Evolutionary conservation across 257 asterid genomes (phyloP).

Genomic region (Rhazya stricta): DNA sequence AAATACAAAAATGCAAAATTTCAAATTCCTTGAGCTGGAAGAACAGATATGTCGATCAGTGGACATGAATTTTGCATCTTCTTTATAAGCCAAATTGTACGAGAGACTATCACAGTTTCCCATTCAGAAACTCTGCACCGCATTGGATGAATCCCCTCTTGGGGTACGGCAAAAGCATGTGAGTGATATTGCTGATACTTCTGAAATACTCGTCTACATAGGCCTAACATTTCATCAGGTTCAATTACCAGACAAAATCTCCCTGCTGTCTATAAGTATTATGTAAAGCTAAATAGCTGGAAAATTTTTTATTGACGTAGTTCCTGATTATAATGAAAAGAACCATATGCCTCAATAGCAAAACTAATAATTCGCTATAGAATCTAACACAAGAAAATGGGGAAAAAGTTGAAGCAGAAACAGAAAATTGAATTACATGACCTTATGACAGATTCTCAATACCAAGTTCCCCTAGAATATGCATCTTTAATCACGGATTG

Average conservation of each 20-base stretch:
- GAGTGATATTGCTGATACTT: conserved; percentile 2
- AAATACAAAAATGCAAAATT: background rate
- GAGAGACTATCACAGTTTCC: background rate
- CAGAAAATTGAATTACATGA: background rate
- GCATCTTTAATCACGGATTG: background rate
- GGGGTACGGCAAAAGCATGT: conserved; percentile 3
- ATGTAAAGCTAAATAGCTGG: background rate
- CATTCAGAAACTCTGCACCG: background rate
- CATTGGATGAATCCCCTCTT: conserved; percentile 1
- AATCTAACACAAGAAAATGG: background rate
- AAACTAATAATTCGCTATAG: background rate
- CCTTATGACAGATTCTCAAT: background rate
- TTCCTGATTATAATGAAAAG: background rate
- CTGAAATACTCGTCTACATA: conserved; percentile 5
- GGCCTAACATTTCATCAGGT: conserved; percentile 15
- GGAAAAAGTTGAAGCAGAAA: background rate
- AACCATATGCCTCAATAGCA: background rate
- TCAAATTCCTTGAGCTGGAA: background rate
- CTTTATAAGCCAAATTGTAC: background rate
- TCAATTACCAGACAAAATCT: background rate
- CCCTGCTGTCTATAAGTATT: background rate
- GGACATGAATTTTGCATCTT: background rate
- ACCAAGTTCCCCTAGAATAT: background rate
- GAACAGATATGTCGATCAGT: background rate
- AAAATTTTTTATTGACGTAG: background rate